A percentile compares a stretch with the other conserved stretches of the same genome.
phyloP scores from a whole-genome alignment of 106 monocot species.

The Dioscorea dumetorum region DNA sequence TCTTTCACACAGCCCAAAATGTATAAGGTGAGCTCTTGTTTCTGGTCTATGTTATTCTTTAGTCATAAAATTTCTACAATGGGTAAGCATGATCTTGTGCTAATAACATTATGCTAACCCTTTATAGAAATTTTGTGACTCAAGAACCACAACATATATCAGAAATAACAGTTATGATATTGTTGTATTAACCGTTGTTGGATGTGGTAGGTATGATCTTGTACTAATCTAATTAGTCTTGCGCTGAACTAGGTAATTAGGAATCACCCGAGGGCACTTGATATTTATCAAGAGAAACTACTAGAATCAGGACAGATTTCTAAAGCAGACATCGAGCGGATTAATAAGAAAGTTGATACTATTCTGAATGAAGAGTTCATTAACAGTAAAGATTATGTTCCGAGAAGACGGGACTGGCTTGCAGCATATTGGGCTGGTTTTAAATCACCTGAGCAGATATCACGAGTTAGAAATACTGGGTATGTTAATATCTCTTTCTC shows the following conservation, averaged over 20 bases:
- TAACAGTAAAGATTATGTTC: slow-evolving; percentile 81
- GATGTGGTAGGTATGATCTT: too few relatives aligned
- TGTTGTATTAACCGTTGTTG: too few relatives aligned
- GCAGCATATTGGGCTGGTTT: slow-evolving; percentile 94
- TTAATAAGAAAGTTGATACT: slow-evolving; percentile 60
- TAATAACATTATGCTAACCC: too few relatives aligned
- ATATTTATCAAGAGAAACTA: slow-evolving; percentile 78
- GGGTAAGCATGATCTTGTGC: too few relatives aligned
- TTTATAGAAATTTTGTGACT: too few relatives aligned
- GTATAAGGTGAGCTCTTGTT: slow-evolving; percentile 57
- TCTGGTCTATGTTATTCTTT: too few relatives aligned
- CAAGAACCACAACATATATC: too few relatives aligned
- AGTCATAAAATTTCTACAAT: too few relatives aligned
- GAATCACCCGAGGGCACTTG: slow-evolving; percentile 72
- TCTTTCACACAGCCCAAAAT: slow-evolving; percentile 93
- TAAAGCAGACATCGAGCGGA: slow-evolving; percentile 62
- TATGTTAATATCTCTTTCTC: slow-evolving; percentile 12
- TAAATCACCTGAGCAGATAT: slow-evolving; percentile 96
- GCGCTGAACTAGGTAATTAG: slow-evolving; percentile 55
- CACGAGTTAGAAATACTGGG: slow-evolving; percentile 90
- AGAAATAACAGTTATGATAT: too few relatives aligned
- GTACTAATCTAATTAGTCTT: not conserved
- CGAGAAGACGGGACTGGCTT: slow-evolving; percentile 88
- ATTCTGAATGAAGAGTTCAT: slow-evolving; percentile 88
- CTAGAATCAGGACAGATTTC: slow-evolving; percentile 55